Percentiles rank a stretch among this genome's conserved stretches.
phyloP scores from a whole-genome alignment of 1,284 basidiomycete species.

The Puccinia triticina region DNA sequence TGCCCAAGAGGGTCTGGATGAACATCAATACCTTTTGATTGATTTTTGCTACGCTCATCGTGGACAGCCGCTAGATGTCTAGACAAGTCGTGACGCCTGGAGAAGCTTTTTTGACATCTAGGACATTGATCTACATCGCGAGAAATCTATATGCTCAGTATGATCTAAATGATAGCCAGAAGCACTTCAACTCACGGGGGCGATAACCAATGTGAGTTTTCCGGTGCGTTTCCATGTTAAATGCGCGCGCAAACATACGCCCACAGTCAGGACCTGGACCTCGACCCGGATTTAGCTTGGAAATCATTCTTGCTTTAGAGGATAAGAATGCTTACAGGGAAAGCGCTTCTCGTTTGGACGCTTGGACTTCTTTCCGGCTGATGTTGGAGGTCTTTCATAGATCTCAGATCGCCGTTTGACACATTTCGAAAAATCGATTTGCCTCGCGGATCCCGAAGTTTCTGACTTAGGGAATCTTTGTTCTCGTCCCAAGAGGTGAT shows the following conservation, averaged over 20 bases:
- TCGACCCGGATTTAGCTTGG: not conserved
- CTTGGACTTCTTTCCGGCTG: slow-evolving; percentile 15
- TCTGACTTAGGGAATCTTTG: not conserved
- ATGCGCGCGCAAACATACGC: slow-evolving; percentile 50
- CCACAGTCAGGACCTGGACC: slow-evolving; percentile 49
- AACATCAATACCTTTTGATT: not conserved
- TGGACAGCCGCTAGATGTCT: slow-evolving; percentile 51
- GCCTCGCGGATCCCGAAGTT: not conserved
- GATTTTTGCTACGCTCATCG: slow-evolving; percentile 32
- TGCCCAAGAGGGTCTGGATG: not conserved
- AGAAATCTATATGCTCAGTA: not conserved
- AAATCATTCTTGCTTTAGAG: not conserved
- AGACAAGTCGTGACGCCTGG: slow-evolving; percentile 47
- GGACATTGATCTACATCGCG: slow-evolving; percentile 33
- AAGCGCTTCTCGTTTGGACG: slow-evolving; percentile 49
- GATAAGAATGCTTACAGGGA: slow-evolving; percentile 34
- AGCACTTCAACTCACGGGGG: slow-evolving; percentile 34
- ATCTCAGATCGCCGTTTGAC: not conserved
- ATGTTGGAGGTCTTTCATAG: not conserved
- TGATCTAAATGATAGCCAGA: not conserved
- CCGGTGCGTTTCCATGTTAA: slow-evolving; percentile 52
- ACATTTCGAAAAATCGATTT: slow-evolving; percentile 13
- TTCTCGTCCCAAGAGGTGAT: not conserved
- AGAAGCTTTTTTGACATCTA: slow-evolving; percentile 48
- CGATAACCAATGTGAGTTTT: slow-evolving; percentile 52